Base-by-base conservation (phyloP, 2,329 filamentous ascomycete genomes). In the Botrytis porri region DNA sequence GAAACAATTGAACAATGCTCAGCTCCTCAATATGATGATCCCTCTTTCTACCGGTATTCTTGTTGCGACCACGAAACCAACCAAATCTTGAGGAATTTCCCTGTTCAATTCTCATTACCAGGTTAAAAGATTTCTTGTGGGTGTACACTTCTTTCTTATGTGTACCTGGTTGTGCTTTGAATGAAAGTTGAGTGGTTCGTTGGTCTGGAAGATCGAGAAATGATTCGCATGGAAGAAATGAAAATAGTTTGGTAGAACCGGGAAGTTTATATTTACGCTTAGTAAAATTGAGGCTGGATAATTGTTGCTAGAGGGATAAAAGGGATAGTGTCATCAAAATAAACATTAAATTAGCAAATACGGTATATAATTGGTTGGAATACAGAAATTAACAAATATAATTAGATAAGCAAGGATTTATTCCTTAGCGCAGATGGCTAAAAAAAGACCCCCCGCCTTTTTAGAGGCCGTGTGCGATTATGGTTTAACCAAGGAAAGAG, bases 171-270 rank as follows among this genome's bases (percentile, higher is more conserved):
- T 60, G 29, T 61, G 67, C 67, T 62, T 61, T 70, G 67, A 51
- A 70, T 37, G 7, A 45, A 39, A 35, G 65, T 51, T 66, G 64
- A 39, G 45, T 66, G 64, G 32, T 54, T 67, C 45, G 37, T 54
- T 29, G 48, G 51, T 54, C 32, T 48, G 69, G 54, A 71, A 71
- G 69, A 71, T 71, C 25, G 45, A 41, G 43, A 71, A 61, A 65
- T 71, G 69, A 71, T 71, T 71, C 45, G 60, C 69, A 71, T 71
- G 60, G 37, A n/a, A 63, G 39, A 48, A 29, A 29, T 64, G 60
- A 16, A 64, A 29, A 32, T 66, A 14, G 63, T 71, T 71, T 64
- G 39, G 69, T 57, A 70, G 66, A 51, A 69, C 41, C 66, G 18
- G n/a, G 37, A 45, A 25, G 20, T 29, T n/a, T 25, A 29, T 71